phyloP scores from a whole-genome alignment of 805 yeast species.

The Suhomyces canberraensis region DNA sequence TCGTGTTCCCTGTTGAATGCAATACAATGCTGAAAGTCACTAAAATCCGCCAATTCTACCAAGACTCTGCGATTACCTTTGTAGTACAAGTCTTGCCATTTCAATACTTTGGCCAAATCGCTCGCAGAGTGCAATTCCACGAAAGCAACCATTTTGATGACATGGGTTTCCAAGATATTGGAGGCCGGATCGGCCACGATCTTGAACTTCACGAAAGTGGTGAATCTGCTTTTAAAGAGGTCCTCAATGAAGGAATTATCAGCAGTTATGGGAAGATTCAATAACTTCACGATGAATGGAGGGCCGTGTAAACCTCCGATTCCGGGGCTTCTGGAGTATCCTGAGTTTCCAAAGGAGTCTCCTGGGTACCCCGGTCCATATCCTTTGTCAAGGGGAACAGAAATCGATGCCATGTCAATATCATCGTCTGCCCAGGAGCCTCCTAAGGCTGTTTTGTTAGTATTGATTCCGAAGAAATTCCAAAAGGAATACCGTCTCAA shows the following conservation, averaged over 20 bases:
- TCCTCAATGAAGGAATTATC: conserved; percentile 53
- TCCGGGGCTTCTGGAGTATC: conserved; percentile 1
- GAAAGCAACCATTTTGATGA: conserved; percentile 57
- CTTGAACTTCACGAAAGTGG: conserved; percentile 56
- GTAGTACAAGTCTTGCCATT: conserved; percentile 60
- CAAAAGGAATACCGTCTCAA: not conserved
- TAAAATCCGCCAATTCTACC: conserved; percentile 38
- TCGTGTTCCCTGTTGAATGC: conserved; percentile 36
- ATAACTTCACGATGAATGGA: conserved; percentile 64
- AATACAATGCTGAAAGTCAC: conserved; percentile 40
- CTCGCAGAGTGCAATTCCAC: conserved; percentile 52
- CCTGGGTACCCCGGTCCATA: conserved; percentile 2
- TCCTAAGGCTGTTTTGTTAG: conserved; percentile 37
- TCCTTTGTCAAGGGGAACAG: conserved; percentile 40
- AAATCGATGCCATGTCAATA: conserved; percentile 42
- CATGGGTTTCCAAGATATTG: conserved; percentile 32
- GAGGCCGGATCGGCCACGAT: conserved; percentile 52
- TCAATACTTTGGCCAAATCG: conserved; percentile 56
- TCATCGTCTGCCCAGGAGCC: conserved; percentile 50
- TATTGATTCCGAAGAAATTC: conserved; percentile 3
- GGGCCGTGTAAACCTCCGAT: conserved; percentile 32
- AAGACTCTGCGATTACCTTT: conserved; percentile 36
- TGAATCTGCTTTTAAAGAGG: conserved; percentile 60
- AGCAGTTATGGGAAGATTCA: conserved; percentile 56
- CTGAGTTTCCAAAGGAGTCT: conserved; percentile 2